These are phyloP conservation scores for Paecilomyces sp. DNA, from an alignment of 2,329 filamentous ascomycete genomes.

Conservation along the genomic window DNA sequence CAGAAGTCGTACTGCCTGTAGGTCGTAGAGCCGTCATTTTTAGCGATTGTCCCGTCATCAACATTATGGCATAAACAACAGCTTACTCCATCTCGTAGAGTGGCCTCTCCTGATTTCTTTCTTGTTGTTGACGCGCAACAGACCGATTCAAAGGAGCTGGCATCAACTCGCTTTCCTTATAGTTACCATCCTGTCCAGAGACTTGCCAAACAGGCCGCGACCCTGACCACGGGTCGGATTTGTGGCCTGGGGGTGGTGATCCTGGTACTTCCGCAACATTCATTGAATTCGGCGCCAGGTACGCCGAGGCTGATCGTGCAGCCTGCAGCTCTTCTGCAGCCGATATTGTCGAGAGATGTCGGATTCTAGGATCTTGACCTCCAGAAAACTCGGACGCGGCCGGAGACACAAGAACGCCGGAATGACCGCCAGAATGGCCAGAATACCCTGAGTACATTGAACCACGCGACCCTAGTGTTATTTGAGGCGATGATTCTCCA, in stretches of 20 bases:
- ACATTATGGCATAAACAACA: background rate
- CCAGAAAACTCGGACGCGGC: background rate
- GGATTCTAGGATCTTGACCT: background rate
- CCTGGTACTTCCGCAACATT: background rate
- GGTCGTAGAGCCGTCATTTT: background rate
- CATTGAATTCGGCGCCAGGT: background rate
- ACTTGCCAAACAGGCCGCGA: background rate
- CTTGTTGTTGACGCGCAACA: background rate
- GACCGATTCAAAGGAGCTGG: background rate
- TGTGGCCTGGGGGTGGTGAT: background rate
- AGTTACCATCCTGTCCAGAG: background rate
- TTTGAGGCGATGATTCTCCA: background rate
- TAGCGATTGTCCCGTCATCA: background rate
- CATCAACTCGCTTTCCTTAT: background rate
- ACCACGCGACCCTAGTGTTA: background rate
- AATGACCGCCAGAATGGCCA: background rate
- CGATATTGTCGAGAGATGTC: background rate
- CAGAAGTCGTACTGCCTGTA: background rate
- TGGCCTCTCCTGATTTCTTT: background rate
- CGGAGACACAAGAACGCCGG: background rate
- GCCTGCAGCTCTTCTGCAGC: background rate
- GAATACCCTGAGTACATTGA: background rate
- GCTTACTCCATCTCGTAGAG: background rate
- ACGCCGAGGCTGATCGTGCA: background rate
- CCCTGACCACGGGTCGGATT: background rate